phyloP scores from a whole-genome alignment of 371 early-diverging fungal species.

The Mucor mucedo region DNA sequence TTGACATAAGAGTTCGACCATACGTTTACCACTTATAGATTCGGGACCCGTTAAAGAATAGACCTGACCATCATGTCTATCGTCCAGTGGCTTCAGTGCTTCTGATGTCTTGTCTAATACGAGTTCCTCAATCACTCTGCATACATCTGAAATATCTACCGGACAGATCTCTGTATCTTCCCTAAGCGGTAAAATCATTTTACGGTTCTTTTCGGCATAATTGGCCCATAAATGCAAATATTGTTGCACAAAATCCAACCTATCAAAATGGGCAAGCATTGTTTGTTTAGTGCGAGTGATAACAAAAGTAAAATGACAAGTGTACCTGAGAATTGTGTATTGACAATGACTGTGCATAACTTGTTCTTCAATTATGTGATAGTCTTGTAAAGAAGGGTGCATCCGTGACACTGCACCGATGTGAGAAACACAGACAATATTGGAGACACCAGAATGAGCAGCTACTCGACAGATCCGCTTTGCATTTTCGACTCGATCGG shows the following conservation, averaged over 20 bases:
- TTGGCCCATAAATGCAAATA: constrained; percentile 41
- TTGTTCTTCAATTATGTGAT: constrained; percentile 40
- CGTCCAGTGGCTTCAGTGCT: constrained; percentile 11
- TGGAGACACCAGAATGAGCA: constrained; percentile 40
- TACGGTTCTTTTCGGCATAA: constrained; percentile 31
- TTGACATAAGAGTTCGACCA: constrained; percentile 18
- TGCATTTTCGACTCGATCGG: constrained; percentile 34
- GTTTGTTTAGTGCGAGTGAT: neutral
- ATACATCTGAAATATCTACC: constrained; percentile 35
- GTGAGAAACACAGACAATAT: constrained; percentile 49
- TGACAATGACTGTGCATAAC: constrained; percentile 40
- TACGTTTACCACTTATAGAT: constrained; percentile 25
- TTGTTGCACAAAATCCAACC: constrained; percentile 52
- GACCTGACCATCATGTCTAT: constrained; percentile 31
- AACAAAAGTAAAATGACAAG: neutral
- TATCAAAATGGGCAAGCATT: constrained; percentile 6
- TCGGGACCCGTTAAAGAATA: constrained; percentile 38
- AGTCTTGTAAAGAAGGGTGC: constrained; percentile 39
- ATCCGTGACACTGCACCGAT: constrained; percentile 41
- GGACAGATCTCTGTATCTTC: constrained; percentile 30
- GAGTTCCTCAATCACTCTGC: constrained; percentile 27
- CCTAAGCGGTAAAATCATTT: constrained; percentile 27
- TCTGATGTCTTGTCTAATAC: constrained; percentile 13
- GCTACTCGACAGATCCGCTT: constrained; percentile 37
- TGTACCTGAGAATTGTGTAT: constrained; percentile 50